Percentiles rank a stretch among this genome's conserved stretches.
phyloP scores from a whole-genome alignment of 768 basidiomycete genomes.

The Tremella fuciformis region DNA sequence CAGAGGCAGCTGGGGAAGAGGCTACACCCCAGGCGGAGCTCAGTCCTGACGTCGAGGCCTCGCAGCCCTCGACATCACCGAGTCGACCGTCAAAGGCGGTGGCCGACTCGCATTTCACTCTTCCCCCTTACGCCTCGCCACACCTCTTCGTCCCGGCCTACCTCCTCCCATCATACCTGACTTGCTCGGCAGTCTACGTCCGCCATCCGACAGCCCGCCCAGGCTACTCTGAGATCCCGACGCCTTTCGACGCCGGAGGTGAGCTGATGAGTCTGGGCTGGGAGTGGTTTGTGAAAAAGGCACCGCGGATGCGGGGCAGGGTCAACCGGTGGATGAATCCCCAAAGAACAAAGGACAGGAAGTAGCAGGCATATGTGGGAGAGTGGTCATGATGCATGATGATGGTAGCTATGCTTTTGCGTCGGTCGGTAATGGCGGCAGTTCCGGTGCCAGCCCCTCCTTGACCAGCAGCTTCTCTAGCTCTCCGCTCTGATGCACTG shows the following conservation, averaged over 20 bases:
- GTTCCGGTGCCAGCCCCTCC: slow-evolving; percentile 64
- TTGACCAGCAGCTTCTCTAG: slow-evolving; percentile 76
- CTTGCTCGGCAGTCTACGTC: slow-evolving; percentile 87
- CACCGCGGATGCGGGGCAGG: slow-evolving; percentile 34
- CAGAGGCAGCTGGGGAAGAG: slow-evolving; percentile 29
- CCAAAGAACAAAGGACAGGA: slow-evolving; percentile 13
- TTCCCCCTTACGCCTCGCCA: slow-evolving; percentile 82
- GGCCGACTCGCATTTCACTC: slow-evolving; percentile 60
- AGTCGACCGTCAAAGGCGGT: slow-evolving; percentile 7
- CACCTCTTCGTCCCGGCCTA: slow-evolving; percentile 92
- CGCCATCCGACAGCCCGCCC: slow-evolving; percentile 96
- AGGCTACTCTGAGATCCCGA: slow-evolving; percentile 84
- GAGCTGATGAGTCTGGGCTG: slow-evolving; percentile 86
- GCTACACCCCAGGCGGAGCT: slow-evolving; percentile 15
- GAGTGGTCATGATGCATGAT: slow-evolving; percentile 7
- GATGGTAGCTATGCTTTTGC: slow-evolving; percentile 15
- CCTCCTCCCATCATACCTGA: slow-evolving; percentile 76
- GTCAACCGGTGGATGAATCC: slow-evolving; percentile 6
- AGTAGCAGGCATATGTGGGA: neutral
- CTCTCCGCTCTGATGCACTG: slow-evolving; percentile 96
- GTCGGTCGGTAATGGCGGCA: slow-evolving; percentile 45
- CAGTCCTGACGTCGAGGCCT: slow-evolving; percentile 17
- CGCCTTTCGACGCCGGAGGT: slow-evolving; percentile 93
- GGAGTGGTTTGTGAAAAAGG: slow-evolving; percentile 69
- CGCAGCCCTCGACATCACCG: slow-evolving; percentile 15